Evolutionary conservation across 2,329 filamentous ascomycete genomes (phyloP).

Genomic region (Drechslerella coelobrocha): DNA sequence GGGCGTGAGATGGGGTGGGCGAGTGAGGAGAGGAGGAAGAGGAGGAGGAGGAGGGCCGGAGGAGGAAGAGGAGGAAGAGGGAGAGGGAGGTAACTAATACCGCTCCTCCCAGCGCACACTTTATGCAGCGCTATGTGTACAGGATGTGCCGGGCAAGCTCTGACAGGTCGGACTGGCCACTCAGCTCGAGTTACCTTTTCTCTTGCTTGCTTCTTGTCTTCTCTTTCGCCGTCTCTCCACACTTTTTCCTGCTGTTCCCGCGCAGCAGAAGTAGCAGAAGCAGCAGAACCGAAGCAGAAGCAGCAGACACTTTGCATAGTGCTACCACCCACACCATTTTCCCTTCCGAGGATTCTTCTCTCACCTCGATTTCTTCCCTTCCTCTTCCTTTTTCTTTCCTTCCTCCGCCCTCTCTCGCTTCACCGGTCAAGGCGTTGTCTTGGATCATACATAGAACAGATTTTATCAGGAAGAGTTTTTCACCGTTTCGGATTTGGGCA

Average conservation of each 20-base stretch:
- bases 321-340: conserved; percentile 46
- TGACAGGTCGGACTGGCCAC: conserved; percentile 49
- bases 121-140: conserved; percentile 51
- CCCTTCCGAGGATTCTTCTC: conserved; percentile 29
- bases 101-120: conserved; percentile 44
- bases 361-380: conserved; percentile 28
- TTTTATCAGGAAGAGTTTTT: conserved; percentile 43
- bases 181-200: conserved; percentile 44
- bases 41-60: neutral
- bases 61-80: too few relatives aligned
- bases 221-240: conserved; percentile 35
- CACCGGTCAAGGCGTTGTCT: conserved; percentile 45
- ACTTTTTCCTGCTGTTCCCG: conserved; percentile 42
- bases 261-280: conserved; percentile 3
- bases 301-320: conserved; percentile 6
- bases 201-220: conserved; percentile 14
- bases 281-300: conserved; percentile 10
- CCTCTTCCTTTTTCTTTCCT: conserved; percentile 26
- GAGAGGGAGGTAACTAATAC: conserved; percentile 21
- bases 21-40: conserved; percentile 25
- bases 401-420: conserved; percentile 41
- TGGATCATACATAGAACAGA: conserved; percentile 38
- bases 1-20: conserved; percentile 34
- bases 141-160: conserved; percentile 46
- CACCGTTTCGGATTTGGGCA: conserved; percentile 43